phyloP scores from a whole-genome alignment of 345 rosid species.

The Gossypium australe region DNA sequence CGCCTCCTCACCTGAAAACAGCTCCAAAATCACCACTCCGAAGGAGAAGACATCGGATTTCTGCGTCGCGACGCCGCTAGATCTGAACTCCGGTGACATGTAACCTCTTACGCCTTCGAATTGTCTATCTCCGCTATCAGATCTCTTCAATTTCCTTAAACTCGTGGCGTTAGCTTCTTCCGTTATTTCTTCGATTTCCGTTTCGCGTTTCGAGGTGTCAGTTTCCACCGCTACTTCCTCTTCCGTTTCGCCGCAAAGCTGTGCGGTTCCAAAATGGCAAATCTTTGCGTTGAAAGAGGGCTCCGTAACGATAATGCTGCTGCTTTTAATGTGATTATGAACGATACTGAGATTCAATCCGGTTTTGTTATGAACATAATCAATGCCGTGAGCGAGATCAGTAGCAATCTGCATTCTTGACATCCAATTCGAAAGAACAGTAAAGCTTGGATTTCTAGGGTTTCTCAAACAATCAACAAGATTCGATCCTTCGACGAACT shows the following conservation, averaged over 20 bases:
- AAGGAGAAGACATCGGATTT: slow-evolving; percentile 74
- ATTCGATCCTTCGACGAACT: slow-evolving; percentile 54
- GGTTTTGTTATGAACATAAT: slow-evolving; percentile 74
- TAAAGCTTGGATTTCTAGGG: slow-evolving; percentile 53
- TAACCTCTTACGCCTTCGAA: slow-evolving; percentile 77
- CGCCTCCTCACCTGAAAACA: slow-evolving; percentile 79
- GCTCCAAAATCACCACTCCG: slow-evolving; percentile 75
- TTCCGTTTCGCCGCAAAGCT: slow-evolving; percentile 66
- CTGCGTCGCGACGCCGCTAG: slow-evolving; percentile 56
- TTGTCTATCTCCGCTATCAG: slow-evolving; percentile 32
- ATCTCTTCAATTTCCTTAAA: slow-evolving; percentile 20
- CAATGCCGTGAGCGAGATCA: slow-evolving; percentile 78
- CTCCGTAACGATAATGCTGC: slow-evolving; percentile 60
- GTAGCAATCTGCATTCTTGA: slow-evolving; percentile 80
- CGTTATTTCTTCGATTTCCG: slow-evolving; percentile 18
- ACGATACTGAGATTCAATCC: slow-evolving; percentile 57
- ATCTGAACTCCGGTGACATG: slow-evolving; percentile 79
- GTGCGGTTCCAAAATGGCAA: slow-evolving; percentile 84
- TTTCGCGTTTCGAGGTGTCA: not conserved
- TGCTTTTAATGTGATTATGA: slow-evolving; percentile 72
- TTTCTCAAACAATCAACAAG: slow-evolving; percentile 68
- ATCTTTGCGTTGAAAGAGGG: slow-evolving; percentile 59
- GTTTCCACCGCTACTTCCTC: slow-evolving; percentile 23
- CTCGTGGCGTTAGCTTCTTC: not conserved
- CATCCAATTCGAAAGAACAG: slow-evolving; percentile 66